Evolutionary conservation across 2,329 filamentous ascomycete species (phyloP).

Genomic region (Talaromyces sp.): DNA sequence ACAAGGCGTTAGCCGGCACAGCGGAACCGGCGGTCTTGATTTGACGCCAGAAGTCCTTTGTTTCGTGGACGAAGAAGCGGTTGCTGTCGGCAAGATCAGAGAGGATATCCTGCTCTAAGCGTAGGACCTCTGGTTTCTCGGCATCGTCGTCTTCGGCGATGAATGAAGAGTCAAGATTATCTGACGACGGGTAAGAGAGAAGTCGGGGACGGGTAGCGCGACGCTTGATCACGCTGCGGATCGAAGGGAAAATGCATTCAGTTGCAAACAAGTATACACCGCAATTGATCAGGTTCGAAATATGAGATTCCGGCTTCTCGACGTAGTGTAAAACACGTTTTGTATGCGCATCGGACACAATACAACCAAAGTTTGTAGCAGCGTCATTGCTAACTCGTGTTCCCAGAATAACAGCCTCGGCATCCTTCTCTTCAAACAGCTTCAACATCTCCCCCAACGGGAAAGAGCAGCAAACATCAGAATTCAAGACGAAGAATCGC

Average conservation of each 20-base stretch:
- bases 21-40: slow-evolving; percentile 99
- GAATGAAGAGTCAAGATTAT: slow-evolving; percentile 76
- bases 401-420: slow-evolving; percentile 92
- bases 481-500: slow-evolving; percentile 95
- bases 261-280: slow-evolving; percentile 97
- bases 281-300: slow-evolving; percentile 98
- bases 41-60: slow-evolving; percentile 99
- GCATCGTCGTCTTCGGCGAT: slow-evolving; percentile 68
- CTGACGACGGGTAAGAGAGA: slow-evolving; percentile 91
- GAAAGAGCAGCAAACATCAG: slow-evolving; percentile 98
- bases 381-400: slow-evolving; percentile 88
- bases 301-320: slow-evolving; percentile 96
- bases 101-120: slow-evolving; percentile 94
- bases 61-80: slow-evolving; percentile 97
- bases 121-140: slow-evolving; percentile 79
- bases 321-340: slow-evolving; percentile 98
- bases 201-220: slow-evolving; percentile 87
- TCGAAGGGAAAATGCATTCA: slow-evolving; percentile 94
- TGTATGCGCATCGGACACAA: slow-evolving; percentile 89
- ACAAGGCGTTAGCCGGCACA: slow-evolving; percentile 93
- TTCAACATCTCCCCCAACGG: slow-evolving; percentile 93
- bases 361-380: slow-evolving; percentile 95
- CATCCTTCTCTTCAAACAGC: slow-evolving; percentile 90
- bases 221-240: slow-evolving; percentile 91
- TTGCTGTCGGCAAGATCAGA: slow-evolving; percentile 94